Percentiles rank a stretch among this genome's conserved stretches.
These are phyloP conservation scores for Nadsonia commutata DNA, from an alignment of 1,139 yeast genomes.

Conservation along the genomic window DNA sequence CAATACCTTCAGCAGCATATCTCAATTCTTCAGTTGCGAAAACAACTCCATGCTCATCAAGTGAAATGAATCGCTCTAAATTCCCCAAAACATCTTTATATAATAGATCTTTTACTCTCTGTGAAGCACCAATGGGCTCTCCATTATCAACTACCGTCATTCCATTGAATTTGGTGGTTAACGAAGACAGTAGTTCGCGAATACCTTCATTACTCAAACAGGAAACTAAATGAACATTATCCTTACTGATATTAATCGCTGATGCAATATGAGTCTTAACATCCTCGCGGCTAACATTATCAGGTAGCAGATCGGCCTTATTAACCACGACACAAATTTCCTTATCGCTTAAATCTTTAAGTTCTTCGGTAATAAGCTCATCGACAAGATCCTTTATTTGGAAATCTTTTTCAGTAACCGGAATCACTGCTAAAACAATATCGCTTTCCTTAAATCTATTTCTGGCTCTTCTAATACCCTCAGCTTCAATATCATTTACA, in stretches of 20 bases:
- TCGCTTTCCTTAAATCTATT: slow-evolving; percentile 50
- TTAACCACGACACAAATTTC: slow-evolving; percentile 19
- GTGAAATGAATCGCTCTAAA: slow-evolving; percentile 39
- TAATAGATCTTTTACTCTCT: slow-evolving; percentile 60
- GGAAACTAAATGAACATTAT: slow-evolving; percentile 38
- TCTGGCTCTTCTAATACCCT: slow-evolving; percentile 74
- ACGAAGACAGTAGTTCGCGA: slow-evolving; percentile 25
- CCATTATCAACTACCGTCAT: slow-evolving; percentile 17
- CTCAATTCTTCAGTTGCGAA: slow-evolving; percentile 67
- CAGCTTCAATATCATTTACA: slow-evolving; percentile 48
- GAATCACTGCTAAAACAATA: slow-evolving; percentile 26
- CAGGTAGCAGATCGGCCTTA: slow-evolving; percentile 18
- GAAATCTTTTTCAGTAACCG: slow-evolving; percentile 11
- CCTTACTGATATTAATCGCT: slow-evolving; percentile 18
- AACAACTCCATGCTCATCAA: slow-evolving; percentile 52
- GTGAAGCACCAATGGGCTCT: slow-evolving; percentile 40
- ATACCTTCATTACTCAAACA: slow-evolving; percentile 50
- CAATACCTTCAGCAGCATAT: slow-evolving; percentile 73
- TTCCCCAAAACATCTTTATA: slow-evolving; percentile 62
- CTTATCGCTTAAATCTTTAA: slow-evolving; percentile 14
- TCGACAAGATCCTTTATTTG: slow-evolving; percentile 2
- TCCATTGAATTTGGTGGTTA: slow-evolving; percentile 32
- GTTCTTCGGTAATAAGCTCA: slow-evolving; percentile 5
- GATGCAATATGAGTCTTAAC: slow-evolving; percentile 8
- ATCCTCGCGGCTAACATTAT: slow-evolving; percentile 2